These are phyloP conservation scores for Irpex sp. DNA, from an alignment of 1,284 basidiomycete species.

Conservation along the genomic window DNA sequence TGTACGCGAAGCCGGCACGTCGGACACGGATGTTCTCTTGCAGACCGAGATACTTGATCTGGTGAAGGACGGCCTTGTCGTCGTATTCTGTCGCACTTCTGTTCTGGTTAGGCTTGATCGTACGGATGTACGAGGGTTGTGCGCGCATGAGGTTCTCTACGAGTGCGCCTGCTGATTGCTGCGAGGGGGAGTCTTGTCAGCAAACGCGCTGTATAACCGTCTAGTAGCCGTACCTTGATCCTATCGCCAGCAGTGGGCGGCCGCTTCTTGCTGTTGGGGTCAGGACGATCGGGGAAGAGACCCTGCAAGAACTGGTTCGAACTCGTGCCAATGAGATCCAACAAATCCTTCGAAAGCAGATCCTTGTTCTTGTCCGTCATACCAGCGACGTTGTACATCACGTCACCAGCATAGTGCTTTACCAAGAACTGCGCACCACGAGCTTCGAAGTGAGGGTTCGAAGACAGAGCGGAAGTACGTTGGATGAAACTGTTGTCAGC, in stretches of 20 bases:
- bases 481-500: constrained; percentile 98
- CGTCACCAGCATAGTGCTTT: constrained; percentile 96
- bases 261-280: constrained; percentile 96
- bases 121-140: constrained; percentile 98
- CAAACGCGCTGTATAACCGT: neutral
- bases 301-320: constrained; percentile 83
- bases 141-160: constrained; percentile 96
- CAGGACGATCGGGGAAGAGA: constrained; percentile 93
- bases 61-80: constrained; percentile 91
- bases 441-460: constrained; percentile 91
- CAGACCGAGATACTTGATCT: constrained; percentile 98
- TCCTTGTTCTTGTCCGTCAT: constrained; percentile 99
- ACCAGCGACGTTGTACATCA: constrained; percentile 95
- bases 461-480: constrained; percentile 76
- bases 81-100: constrained; percentile 93
- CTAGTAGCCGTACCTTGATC: constrained; percentile 69
- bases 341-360: constrained; percentile 89
- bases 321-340: constrained; percentile 84
- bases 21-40: constrained; percentile 99
- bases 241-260: constrained; percentile 98
- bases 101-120: constrained; percentile 99
- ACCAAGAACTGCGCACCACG: constrained; percentile 89
- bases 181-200: constrained; percentile 9
- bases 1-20: constrained; percentile 95
- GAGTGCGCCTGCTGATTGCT: constrained; percentile 88